Evolutionary conservation across 352 stramenopile genomes (phyloP).

Genomic region (Paralagenidium karlingii): DNA sequence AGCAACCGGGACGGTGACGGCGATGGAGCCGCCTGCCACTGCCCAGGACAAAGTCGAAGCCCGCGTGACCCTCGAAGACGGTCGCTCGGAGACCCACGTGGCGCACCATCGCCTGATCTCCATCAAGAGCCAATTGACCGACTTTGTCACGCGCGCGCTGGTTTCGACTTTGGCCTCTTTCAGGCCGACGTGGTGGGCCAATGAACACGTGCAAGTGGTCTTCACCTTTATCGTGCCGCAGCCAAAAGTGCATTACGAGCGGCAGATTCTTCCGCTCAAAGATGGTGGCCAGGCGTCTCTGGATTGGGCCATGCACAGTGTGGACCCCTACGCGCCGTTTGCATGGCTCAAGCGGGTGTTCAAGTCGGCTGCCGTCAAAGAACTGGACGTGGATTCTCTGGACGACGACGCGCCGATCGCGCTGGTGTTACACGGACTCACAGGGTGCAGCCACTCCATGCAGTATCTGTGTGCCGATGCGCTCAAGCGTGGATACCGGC

Average conservation of each 20-base stretch:
- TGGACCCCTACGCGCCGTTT: too few relatives aligned
- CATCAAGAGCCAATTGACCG: too few relatives aligned
- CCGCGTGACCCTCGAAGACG: not conserved
- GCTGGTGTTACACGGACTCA: constrained; percentile 57
- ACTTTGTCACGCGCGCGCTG: too few relatives aligned
- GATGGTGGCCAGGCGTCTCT: constrained; percentile 56
- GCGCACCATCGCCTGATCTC: too few relatives aligned
- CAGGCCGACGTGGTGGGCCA: constrained; percentile 64
- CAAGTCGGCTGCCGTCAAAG: constrained; percentile 14
- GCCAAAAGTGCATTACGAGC: constrained; percentile 28
- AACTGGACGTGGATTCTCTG: too few relatives aligned
- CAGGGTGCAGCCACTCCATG: constrained; percentile 50
- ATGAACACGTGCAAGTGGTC: constrained; percentile 53
- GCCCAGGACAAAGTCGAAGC: too few relatives aligned
- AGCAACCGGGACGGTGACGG: too few relatives aligned
- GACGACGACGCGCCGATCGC: constrained; percentile 27
- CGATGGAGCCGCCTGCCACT: too few relatives aligned
- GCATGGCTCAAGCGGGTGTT: too few relatives aligned
- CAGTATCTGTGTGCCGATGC: constrained; percentile 49
- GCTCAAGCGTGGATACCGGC: constrained; percentile 40
- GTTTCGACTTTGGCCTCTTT: constrained; percentile 40
- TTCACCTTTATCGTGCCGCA: constrained; percentile 65
- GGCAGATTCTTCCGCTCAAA: constrained; percentile 36
- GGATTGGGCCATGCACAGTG: constrained; percentile 60
- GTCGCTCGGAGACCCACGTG: too few relatives aligned